Base-by-base conservation (phyloP, 306 rosid genomes). In the Comarum palustre region DNA sequence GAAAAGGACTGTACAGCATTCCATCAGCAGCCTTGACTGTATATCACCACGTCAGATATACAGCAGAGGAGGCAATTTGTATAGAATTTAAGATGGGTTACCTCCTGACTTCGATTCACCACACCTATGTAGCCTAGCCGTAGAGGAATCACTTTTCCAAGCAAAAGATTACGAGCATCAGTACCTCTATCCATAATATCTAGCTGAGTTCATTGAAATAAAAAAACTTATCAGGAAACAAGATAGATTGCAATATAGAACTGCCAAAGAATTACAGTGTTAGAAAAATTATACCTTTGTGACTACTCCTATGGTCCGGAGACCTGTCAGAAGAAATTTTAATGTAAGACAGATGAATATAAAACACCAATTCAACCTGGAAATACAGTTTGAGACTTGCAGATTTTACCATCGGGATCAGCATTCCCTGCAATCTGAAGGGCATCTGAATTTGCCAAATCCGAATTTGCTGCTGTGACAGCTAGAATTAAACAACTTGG, bases 121-220 rank as follows among this genome's bases (percentile, higher is more conserved):
- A 95, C 96, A 12, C 96, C 99, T 60, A 95, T 85, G 75, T 95
- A 95, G 73, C 99, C 99, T 83, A 91, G 99, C 80, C 93, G 89
- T 41, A 95, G 87, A 66, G 97, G 99, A 78, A 95, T 95, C 73
- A 95, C 89, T 88, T 95, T 91, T 85, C 99, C 99, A 34, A 79
- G 90, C 88, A 95, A 88, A 71, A 95, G 90, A 81, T 95, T 95
- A 48, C 92, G 88, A 31, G 99, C 99, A 87, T 95, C 99, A 39
- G 99, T 95, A 86, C 99, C 99, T 90, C 99, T 91, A 81, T 95
- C 99, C 99, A 95, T 95, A 77, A 95, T 91, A 83, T 95, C 98
- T 88, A 94, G 80, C 98, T 94, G 85, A 58, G 36, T n/a, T 25
- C 52, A 67, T 24, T 59, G 5, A 57, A 58, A 50, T 62, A 68